A percentile compares a stretch with the other conserved stretches of the same genome.
Evolutionary conservation across 2,329 filamentous ascomycete species (phyloP).

Genomic region (Fusarium sp.): DNA sequence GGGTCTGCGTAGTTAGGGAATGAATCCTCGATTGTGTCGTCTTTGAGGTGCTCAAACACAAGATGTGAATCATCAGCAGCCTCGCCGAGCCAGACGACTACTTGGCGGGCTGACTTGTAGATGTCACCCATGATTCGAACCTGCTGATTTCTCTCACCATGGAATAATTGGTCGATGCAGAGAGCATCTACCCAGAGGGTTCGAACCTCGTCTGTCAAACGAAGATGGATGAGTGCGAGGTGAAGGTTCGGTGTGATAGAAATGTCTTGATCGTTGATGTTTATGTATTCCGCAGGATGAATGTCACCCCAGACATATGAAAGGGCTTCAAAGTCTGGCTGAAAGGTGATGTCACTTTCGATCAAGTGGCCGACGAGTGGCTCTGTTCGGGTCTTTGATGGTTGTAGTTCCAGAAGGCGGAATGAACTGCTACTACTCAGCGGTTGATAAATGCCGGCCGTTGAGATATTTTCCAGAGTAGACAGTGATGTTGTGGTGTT

Average conservation of each 20-base stretch:
- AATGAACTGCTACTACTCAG: conserved; percentile 11
- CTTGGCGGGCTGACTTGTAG: conserved; percentile 26
- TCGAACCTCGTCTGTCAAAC: not conserved
- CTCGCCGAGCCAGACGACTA: conserved; percentile 23
- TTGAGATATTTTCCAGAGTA: rapidly evolving
- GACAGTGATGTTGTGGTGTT: rapidly evolving
- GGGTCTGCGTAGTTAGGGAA: rapidly evolving
- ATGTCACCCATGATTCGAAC: conserved; percentile 33
- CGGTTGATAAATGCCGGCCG: not conserved
- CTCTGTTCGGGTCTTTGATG: not conserved
- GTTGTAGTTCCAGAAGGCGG: conserved; percentile 11
- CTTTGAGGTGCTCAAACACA: conserved; percentile 12
- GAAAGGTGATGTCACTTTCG: conserved; percentile 23
- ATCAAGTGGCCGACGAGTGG: not conserved
- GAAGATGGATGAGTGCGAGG: conserved; percentile 12
- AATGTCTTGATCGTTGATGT: not conserved
- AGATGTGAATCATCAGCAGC: conserved; percentile 5
- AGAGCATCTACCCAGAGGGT: conserved; percentile 25
- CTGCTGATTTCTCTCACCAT: conserved; percentile 31
- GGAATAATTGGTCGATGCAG: conserved; percentile 13
- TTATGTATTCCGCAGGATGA: not conserved
- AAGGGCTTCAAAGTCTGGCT: conserved; percentile 19
- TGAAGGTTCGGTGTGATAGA: conserved; percentile 20
- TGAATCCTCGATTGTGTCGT: rapidly evolving
- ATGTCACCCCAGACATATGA: conserved; percentile 32